A percentile compares a stretch with the other conserved stretches of the same genome.
Evolutionary conservation across 176 grass and related monocot genomes (phyloP).

Genomic region (Triticum aestivum): DNA sequence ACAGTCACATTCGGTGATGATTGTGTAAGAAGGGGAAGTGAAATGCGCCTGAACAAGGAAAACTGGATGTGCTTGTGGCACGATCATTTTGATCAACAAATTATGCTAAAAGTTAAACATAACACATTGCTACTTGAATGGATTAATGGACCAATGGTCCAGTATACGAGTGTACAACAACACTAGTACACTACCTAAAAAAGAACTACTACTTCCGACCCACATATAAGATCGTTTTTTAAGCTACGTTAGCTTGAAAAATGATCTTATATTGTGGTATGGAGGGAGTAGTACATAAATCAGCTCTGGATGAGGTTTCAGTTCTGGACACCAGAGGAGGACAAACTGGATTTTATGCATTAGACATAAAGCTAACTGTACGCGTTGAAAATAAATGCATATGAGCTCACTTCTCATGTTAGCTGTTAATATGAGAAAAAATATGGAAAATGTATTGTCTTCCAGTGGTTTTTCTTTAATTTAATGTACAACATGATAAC

Average conservation of each 20-base stretch:
- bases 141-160: not conserved
- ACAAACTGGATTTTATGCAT: not conserved
- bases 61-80: not conserved
- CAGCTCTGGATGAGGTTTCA: not conserved
- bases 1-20: not conserved
- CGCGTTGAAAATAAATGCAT: not conserved
- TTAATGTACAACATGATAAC: not conserved
- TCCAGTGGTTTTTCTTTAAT: not conserved
- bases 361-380: not conserved
- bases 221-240: too few species aligned
- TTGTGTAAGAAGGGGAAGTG: not conserved
- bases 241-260: too few species aligned
- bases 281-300: not conserved
- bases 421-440: not conserved
- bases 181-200: not conserved
- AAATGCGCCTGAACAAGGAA: not conserved
- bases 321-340: not conserved
- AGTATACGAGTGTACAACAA: not conserved
- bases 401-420: not conserved
- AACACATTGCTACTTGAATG: not conserved
- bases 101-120: not conserved
- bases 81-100: not conserved
- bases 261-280: too few species aligned
- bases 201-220: not conserved
- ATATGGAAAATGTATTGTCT: not conserved